Base-by-base conservation (phyloP, 2,329 filamentous ascomycete genomes). In the Dothidotthia symphoricarpi region DNA sequence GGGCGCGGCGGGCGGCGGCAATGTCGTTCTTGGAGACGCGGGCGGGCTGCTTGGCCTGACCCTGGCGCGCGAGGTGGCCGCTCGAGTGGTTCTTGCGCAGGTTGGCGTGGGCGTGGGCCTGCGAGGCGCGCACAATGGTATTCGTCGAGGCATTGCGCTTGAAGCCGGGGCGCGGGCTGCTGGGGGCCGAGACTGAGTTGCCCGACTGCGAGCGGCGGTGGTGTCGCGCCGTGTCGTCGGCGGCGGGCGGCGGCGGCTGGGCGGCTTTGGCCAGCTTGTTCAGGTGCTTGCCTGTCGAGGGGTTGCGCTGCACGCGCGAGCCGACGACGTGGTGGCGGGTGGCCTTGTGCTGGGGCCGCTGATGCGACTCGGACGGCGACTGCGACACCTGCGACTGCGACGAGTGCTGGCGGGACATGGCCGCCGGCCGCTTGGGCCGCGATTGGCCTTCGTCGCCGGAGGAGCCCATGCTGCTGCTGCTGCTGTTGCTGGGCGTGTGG, bases 71-170 rank as follows among this genome's bases (percentile, higher is more conserved):
- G 34, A 75, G 61, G 41, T 74, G 70, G 12, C 70, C 68, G 55
- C 72, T 73, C 17, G 69, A 72, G 41, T 68, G 61, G 44, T 69
- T 70, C 50, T 67, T 69, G 54, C 63, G 64, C 41, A 71, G 49
- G 16, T 53, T 55, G 6, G 55, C 51, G 28, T 66, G 59, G 11
- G 57, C 55, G 29, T 68, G 60, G 16, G 58, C 55, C 32, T 61
- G 58, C 24, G 50, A 45, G 24, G 45, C 53, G 31, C 63, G 54
- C 53, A 65, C 51, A 41, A 70, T 55, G 46, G 53, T 64, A 42
- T 64, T 59, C 16, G 66, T 63, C 19, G 66, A 69, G 13, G 66
- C 63, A 63, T 70, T 70, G 53, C 68, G 68, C 61, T 69, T 70
- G 55, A 66, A 61, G 47, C 58, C 54, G 9, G 67, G 67, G 9